A percentile compares a stretch with the other conserved stretches of the same genome.
Conservation (phyloP, 805 yeast species). For the Candida bentonensis region DNA sequence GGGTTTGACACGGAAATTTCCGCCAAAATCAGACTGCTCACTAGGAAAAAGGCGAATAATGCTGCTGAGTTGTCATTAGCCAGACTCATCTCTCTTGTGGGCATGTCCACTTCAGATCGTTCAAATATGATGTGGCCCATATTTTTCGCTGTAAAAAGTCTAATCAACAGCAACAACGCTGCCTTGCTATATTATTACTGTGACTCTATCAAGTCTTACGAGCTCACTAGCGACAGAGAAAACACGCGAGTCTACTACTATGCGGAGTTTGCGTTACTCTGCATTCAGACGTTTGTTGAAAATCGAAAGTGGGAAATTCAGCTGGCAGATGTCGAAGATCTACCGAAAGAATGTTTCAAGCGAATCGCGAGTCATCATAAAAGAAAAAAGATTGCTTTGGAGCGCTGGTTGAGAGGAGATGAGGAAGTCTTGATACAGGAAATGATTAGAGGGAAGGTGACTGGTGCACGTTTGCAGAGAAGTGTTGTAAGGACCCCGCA, state of each 20-base stretch:
- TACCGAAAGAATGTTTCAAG: neutral
- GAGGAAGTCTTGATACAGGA: neutral
- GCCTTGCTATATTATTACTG: neutral
- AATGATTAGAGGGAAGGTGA: too few relatives aligned
- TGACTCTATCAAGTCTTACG: neutral
- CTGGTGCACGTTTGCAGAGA: too few relatives aligned
- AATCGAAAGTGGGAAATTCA: neutral
- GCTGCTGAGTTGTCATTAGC: neutral
- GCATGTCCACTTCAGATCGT: too few relatives aligned
- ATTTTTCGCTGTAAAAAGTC: neutral
- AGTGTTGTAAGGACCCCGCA: too few relatives aligned
- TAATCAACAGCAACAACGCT: neutral
- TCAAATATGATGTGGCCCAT: too few relatives aligned
- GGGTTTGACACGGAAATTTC: neutral
- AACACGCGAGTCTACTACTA: neutral
- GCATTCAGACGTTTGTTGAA: neutral
- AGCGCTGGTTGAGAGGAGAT: neutral
- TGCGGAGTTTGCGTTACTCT: neutral
- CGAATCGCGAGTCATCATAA: neutral
- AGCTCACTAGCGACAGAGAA: neutral
- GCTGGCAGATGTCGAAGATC: neutral
- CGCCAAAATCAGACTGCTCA: neutral
- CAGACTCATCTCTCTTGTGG: neutral
- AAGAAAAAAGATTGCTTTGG: neutral
- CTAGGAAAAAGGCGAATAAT: neutral